Percentiles rank a stretch among this genome's conserved stretches.
Conservation (phyloP, 257 asterid genomes). For the Prunella vulgaris region DNA sequence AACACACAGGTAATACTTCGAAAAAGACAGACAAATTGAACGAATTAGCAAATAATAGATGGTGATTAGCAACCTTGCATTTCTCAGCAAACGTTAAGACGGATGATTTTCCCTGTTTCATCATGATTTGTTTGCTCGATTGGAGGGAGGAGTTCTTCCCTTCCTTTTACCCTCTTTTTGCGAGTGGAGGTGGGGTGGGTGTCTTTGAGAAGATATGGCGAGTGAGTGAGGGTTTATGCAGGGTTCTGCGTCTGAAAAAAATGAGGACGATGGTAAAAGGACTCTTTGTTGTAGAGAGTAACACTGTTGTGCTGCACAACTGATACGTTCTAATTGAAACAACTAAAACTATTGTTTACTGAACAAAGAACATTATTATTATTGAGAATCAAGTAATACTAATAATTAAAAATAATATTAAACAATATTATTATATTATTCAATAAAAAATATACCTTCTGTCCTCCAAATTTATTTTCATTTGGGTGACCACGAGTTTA, state of each 20-base stretch:
- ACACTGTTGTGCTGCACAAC: no score
- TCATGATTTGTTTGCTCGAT: conserved; percentile 18
- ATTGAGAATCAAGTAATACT: no score
- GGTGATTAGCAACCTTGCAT: conserved; percentile 55
- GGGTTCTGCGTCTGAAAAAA: background rate
- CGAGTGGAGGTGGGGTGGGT: background rate
- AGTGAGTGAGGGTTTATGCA: background rate
- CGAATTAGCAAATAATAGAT: background rate
- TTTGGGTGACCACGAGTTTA: no score
- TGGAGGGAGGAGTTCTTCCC: background rate
- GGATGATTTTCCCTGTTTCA: conserved; percentile 50
- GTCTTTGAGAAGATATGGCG: background rate
- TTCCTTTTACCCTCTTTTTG: background rate
- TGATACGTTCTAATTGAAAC: no score
- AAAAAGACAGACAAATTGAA: background rate
- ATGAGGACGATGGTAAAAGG: no score
- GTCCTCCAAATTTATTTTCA: no score
- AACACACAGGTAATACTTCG: background rate
- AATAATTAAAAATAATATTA: no score
- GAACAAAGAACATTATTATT: no score
- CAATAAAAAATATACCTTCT: no score
- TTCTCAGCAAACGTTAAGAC: conserved; percentile 57
- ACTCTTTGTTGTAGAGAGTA: no score
- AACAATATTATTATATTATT: no score
- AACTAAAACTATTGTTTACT: no score